Evolutionary conservation across 345 rosid species (phyloP).

Genomic region (Noccaea caerulescens): DNA sequence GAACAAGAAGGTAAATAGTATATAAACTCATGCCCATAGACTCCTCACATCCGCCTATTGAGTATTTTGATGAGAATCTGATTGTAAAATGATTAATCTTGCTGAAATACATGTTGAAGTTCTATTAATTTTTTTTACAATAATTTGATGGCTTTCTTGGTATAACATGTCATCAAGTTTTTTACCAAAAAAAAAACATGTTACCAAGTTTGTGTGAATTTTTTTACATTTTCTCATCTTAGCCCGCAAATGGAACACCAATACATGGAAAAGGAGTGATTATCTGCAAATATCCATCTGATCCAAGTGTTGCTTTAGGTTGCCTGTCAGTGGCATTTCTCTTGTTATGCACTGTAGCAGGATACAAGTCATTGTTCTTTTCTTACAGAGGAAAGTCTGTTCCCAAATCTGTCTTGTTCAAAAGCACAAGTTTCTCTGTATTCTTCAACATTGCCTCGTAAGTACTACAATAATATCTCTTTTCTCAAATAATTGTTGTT

Average conservation of each 20-base stretch:
- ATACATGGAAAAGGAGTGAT: slow-evolving; percentile 56
- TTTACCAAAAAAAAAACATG: too few relatives aligned
- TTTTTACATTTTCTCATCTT: slow-evolving; percentile 1
- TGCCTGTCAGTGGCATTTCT: slow-evolving; percentile 62
- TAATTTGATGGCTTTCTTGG: not conserved
- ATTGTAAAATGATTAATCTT: not conserved
- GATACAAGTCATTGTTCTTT: slow-evolving; percentile 58
- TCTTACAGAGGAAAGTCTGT: slow-evolving; percentile 64
- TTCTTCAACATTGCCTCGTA: slow-evolving; percentile 75
- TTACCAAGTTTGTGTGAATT: not conserved
- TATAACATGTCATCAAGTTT: not conserved
- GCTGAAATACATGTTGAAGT: not conserved
- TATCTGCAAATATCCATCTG: slow-evolving; percentile 70
- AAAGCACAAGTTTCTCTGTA: slow-evolving; percentile 50
- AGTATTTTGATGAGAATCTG: not conserved
- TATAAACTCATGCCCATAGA: not conserved
- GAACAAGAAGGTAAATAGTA: slow-evolving; percentile 65
- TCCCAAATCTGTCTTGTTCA: slow-evolving; percentile 58
- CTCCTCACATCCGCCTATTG: not conserved
- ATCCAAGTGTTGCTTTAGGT: slow-evolving; percentile 64
- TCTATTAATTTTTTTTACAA: not conserved
- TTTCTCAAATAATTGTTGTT: too few relatives aligned
- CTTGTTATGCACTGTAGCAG: slow-evolving; percentile 45
- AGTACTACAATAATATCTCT: slow-evolving; percentile 26
- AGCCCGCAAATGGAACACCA: slow-evolving; percentile 64